Evolutionary conservation across 306 rosid species (phyloP).

Genomic region (Cicer arietinum): DNA sequence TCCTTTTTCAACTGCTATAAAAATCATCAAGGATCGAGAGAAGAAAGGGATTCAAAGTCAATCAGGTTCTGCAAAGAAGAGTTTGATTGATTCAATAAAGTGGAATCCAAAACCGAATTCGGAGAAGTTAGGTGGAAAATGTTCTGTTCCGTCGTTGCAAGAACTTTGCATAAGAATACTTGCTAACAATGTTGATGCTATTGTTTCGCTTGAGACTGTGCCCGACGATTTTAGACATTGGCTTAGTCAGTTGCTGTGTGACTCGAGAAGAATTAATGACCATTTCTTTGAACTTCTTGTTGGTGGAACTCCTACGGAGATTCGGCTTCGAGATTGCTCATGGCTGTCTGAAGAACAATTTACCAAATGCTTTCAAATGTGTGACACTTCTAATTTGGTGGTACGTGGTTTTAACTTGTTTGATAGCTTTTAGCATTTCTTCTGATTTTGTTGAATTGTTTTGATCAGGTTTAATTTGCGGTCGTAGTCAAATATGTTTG

Average conservation of each 20-base stretch:
- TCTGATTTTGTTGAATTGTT: not conserved
- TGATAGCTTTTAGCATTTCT: not conserved
- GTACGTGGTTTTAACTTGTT: slow-evolving; percentile 46
- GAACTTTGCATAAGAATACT: slow-evolving; percentile 62
- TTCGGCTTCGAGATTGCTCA: slow-evolving; percentile 80
- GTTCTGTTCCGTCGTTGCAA: slow-evolving; percentile 60
- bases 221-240: slow-evolving; percentile 75
- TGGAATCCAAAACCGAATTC: slow-evolving; percentile 58
- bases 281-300: slow-evolving; percentile 66
- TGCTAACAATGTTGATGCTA: slow-evolving; percentile 67
- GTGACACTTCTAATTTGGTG: slow-evolving; percentile 61
- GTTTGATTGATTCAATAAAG: slow-evolving; percentile 46
- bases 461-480: not conserved
- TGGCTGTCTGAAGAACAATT: slow-evolving; percentile 85
- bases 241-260: slow-evolving; percentile 71
- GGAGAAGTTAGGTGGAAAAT: slow-evolving; percentile 15
- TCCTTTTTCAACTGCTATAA: slow-evolving; percentile 86
- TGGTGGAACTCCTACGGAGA: slow-evolving; percentile 75
- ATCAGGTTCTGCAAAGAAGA: not conserved
- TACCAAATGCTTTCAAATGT: slow-evolving; percentile 50
- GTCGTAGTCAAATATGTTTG: not conserved
- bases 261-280: slow-evolving; percentile 66
- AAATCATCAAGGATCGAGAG: slow-evolving; percentile 67
- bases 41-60: slow-evolving; percentile 33
- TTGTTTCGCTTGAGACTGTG: slow-evolving; percentile 74